phyloP scores from a whole-genome alignment of 371 early-diverging fungal species.

The Mucor racemosus region DNA sequence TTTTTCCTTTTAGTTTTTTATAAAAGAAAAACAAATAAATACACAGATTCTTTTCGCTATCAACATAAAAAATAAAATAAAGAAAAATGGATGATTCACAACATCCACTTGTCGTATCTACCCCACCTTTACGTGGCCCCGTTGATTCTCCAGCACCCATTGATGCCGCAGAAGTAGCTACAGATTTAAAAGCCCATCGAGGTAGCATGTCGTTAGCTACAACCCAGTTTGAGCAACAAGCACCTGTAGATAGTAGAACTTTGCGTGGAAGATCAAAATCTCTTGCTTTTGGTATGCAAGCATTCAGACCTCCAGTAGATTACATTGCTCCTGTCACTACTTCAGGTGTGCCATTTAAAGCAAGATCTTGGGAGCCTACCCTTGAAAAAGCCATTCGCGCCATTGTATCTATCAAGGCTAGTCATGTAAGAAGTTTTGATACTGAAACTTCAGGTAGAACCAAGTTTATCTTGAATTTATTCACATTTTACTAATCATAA shows the following conservation, averaged over 20 bases:
- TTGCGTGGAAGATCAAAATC: constrained; percentile 55
- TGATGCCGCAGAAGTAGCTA: constrained; percentile 20
- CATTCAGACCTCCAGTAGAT: constrained; percentile 43
- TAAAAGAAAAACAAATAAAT: constrained; percentile 8
- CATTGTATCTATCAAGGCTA: constrained; percentile 88
- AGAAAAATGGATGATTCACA: constrained; percentile 34
- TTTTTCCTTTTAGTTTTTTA: background rate
- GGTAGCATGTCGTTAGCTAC: constrained; percentile 31
- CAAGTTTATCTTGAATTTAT: background rate
- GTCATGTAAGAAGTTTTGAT: constrained; percentile 87
- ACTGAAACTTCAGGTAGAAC: constrained; percentile 77
- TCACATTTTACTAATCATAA: background rate
- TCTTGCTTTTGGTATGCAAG: constrained; percentile 36
- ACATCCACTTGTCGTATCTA: constrained; percentile 32
- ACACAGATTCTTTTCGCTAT: background rate
- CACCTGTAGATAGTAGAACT: constrained; percentile 14
- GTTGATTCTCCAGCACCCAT: constrained; percentile 29
- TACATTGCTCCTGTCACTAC: constrained; percentile 16
- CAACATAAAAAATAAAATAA: background rate
- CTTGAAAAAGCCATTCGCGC: constrained; percentile 77
- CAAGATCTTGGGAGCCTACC: constrained; percentile 78
- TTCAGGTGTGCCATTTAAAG: constrained; percentile 41
- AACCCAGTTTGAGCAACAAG: constrained; percentile 26
- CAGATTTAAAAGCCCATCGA: constrained; percentile 29
- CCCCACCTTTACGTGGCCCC: constrained; percentile 20